Evolutionary conservation across 2,329 filamentous ascomycete species (phyloP), one percentile per base, ranked within the genome.

Genomic region (Sordariomycetes sp.): DNA sequence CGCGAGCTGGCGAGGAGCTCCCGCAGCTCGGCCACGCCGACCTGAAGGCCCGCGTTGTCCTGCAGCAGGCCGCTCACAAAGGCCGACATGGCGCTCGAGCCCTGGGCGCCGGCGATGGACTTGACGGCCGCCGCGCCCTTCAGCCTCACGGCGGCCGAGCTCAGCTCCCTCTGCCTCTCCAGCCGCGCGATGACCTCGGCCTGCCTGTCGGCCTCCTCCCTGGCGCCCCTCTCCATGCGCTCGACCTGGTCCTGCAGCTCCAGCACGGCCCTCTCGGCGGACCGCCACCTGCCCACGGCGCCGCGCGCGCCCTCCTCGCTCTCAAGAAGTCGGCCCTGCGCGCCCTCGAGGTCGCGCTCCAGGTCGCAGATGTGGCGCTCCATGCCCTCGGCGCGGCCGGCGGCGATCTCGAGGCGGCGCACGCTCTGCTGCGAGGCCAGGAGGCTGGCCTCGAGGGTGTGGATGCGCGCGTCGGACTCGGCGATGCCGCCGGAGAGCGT

Each of bases 51-150:
- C 11, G 92, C 90, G 67, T 99, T 99, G 70, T 99, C 94, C 66
- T 96, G 87, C 20, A 99, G 77, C 59, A 99, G 89, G 69, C 97
- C 94, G 64, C 92, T 90, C 59, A 99, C 94, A 65, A 99, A 97
- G 67, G 95, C 90, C 22, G 90, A 92, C n/a, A 97, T 90, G 43
- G 96, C 90, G 59, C 78, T 85, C 61, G 78, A 83, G 11, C 82
- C 79, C 57, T 75, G 76, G 63, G 81, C 81, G 34, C 81, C 78
- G 3, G 79, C 79, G 48, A 88, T 73, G 2, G 84, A 83, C 63
- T 84, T 87, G 32, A 80, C 79, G 0, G 87, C 89, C 3, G 90
- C 90, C 14, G 89, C 88, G 11, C 88, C 88, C 71, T 93, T 94
- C 57, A 96, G 77, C 58, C 90, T 81, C 35, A 87, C 88, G 14